Evolutionary conservation across 2,329 filamentous ascomycete genomes (phyloP).

Genomic region (Fusarium compactum): DNA sequence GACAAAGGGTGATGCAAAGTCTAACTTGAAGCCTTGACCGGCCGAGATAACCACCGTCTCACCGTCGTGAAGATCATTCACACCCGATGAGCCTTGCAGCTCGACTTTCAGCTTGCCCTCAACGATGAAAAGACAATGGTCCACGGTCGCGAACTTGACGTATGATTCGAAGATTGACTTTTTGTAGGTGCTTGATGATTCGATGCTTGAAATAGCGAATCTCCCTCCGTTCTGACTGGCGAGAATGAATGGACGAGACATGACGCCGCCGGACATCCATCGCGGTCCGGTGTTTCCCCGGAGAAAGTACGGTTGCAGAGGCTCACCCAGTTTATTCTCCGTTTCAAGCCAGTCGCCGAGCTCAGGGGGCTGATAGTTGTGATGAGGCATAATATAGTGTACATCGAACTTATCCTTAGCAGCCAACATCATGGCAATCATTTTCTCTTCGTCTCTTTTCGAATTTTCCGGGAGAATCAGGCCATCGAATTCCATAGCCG

Average conservation of each 20-base stretch:
- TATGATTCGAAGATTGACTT: neutral
- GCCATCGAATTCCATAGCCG: neutral
- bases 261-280: no score
- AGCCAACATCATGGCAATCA: neutral
- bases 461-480: neutral
- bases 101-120: no score
- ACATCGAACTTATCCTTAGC: neutral
- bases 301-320: no score
- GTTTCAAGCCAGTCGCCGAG: neutral
- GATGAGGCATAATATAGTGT: neutral
- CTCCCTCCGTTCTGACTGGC: neutral
- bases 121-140: no score
- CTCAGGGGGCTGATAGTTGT: neutral
- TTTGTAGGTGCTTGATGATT: neutral
- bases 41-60: neutral
- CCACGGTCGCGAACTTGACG: no score
- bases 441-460: neutral
- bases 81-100: neutral
- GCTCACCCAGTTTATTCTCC: neutral
- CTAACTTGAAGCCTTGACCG: neutral
- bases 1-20: neutral
- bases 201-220: neutral
- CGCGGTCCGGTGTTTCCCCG: no score
- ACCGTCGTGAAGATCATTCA: neutral
- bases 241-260: no score